Base-by-base conservation (phyloP, 2,329 filamentous ascomycete genomes). In the Talaromyces sp. region DNA sequence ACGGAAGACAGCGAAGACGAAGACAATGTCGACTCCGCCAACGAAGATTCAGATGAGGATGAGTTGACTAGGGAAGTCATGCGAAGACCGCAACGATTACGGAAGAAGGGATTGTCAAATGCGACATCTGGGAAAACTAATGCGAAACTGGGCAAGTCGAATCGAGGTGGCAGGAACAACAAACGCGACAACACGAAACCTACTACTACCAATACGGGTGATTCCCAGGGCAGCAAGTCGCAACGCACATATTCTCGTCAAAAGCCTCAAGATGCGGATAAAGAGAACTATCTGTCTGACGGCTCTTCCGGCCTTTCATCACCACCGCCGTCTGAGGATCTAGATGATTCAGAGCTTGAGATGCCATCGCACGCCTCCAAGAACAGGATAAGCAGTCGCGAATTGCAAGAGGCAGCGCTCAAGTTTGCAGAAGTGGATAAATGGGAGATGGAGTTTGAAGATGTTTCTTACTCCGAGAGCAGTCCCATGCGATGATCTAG, bases 361-460 rank as follows among this genome's bases (percentile, higher is more conserved):
- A 51, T 56, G 37, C 60, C 63, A 35, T 58, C 55, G 21, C 33
- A 35, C 7, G 57, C 48, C 36, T 56, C 59, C 2, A 52, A 60
- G 35, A 60, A 56, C 6, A 63, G 64, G 36, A 67, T 64, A 53
- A 59, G 67, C 43, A 77, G 73, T 58, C 69, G 71, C 39, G 74
- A 77, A 52, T 63, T 77, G 35, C 65, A 66, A 21, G 58, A 63
- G 15, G 70, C 72, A 52, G 68, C 69, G 28, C 64, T 64, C 60
- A 76, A 75, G 41, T 77, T 77, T 64, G 70, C 70, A 0, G 74
- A 76, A 60, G 65, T 77, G 43, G 74, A 76, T 61, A 62, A 69
- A 60, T 77, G 74, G 74, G 51, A 73, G 58, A 74, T 77, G 69
- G 74, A 76, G 28, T 77, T 75, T 66, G 74, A 77, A 60, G 74